Base-by-base conservation (phyloP, 192 early-diverging fungal genomes). In the Oehlia diaphana region DNA sequence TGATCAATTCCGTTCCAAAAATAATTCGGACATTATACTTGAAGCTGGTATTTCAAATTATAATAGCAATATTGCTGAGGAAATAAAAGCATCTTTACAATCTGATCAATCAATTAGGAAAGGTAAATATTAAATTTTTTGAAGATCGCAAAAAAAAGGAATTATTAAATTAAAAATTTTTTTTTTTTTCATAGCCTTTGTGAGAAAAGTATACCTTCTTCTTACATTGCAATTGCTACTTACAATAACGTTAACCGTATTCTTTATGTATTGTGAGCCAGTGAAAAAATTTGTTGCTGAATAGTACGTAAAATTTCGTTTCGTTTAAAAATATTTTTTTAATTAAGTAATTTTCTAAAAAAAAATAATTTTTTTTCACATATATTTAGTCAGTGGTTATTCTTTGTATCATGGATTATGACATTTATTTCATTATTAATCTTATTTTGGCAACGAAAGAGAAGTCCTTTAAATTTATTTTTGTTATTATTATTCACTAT, bases 191-290 rank as follows among this genome's bases (percentile, higher is more conserved):
- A 49, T 68, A 77, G 76, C 76, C 2, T 77, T 77, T 53, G 64
- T 77, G 64, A 66, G 76, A 50, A 77, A 77, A 77, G 76, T 77
- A 9, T 77, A 77, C 53, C 8, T n/a, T 33, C n/a, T 77, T 49
- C 47, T 77, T 8, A 67, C 14, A 16, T 14, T 61, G n/a, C 76
- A 77, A 61, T 35, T 77, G 31, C 16, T 61, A 10, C 16, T 23
- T 10, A 77, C 76, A 14, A 66, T 67, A 68, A 16, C 3, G 28
- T 2, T 77, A 47, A n/a, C 63, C 16, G 3, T 65, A 58, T 77
- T 21, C 12, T 77, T 77, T 37, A 67, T 65, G 76, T 53, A 14
- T 5, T 23, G 26, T 33, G 44, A 67, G 5, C 47, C 44, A 5
- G 31, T 33, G 2, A 66, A 65, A 66, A 16, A 31, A 9, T 67